Evolutionary conservation across 768 basidiomycete species (phyloP).

Genomic region (Filobasidium wieringae): DNA sequence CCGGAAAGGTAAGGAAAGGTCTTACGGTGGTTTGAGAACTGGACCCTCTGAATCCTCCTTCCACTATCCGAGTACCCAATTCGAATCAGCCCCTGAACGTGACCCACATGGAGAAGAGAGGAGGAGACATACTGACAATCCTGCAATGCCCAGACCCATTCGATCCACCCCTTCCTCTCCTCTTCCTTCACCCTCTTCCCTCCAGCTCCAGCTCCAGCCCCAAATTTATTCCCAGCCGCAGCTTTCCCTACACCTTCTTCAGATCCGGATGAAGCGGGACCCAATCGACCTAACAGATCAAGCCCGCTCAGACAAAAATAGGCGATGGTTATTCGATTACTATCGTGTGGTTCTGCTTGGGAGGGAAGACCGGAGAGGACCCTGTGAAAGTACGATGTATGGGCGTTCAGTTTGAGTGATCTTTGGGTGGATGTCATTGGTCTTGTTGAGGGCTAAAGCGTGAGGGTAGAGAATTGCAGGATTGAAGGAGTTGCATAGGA

Average conservation of each 20-base stretch:
- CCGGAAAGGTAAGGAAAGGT: too few species aligned
- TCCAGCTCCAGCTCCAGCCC: conserved; percentile 27
- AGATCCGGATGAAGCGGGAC: too few species aligned
- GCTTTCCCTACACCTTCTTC: too few species aligned
- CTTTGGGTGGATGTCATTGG: too few species aligned
- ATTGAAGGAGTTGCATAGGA: too few species aligned
- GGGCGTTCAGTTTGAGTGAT: conserved; percentile 44
- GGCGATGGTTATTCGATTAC: conserved; percentile 65
- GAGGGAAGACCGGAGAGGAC: conserved; percentile 63
- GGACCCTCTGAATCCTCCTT: conserved; percentile 53
- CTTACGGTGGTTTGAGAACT: conserved; percentile 49
- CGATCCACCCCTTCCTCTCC: conserved; percentile 55
- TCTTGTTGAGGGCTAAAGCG: too few species aligned
- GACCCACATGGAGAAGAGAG: neutral
- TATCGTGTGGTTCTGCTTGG: conserved; percentile 57
- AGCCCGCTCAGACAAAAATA: conserved; percentile 82
- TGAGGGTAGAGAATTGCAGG: too few species aligned
- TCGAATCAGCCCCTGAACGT: conserved; percentile 41
- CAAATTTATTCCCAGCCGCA: too few species aligned
- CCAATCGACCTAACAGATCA: conserved; percentile 62
- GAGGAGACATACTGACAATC: conserved; percentile 44
- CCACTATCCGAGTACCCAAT: conserved; percentile 47
- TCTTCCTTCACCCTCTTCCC: conserved; percentile 43
- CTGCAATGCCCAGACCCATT: conserved; percentile 88
- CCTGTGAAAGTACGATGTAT: conserved; percentile 55